Evolutionary conservation across 202 grass and related monocot species (phyloP).

Genomic region (Cymbopogon flexuosus): DNA sequence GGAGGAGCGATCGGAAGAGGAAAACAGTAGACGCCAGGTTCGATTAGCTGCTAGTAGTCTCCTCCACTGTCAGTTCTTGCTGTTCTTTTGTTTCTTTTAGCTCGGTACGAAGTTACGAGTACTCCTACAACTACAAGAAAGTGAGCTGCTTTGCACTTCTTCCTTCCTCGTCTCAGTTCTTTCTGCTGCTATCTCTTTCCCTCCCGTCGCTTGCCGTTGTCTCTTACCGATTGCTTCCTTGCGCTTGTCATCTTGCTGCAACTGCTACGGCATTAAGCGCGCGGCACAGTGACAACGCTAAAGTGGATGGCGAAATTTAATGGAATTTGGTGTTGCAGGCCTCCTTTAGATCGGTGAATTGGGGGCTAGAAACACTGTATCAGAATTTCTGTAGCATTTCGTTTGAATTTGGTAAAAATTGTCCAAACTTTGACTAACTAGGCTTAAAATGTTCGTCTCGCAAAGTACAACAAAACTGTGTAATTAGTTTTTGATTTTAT

Average conservation of each 20-base stretch:
- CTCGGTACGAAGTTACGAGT: neutral
- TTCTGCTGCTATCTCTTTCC: neutral
- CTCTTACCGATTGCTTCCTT: constrained; percentile 29
- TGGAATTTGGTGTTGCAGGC: too few relatives aligned
- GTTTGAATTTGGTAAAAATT: too few relatives aligned
- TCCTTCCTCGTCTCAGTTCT: neutral
- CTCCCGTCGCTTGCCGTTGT: constrained; percentile 32
- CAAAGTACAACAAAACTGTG: too few relatives aligned
- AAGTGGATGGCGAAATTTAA: too few relatives aligned
- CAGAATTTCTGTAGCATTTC: too few relatives aligned
- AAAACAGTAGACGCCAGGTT: constrained; percentile 7
- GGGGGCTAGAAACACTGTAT: too few relatives aligned
- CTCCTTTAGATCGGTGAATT: too few relatives aligned
- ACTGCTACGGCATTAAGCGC: constrained; percentile 13
- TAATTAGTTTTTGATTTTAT: too few relatives aligned
- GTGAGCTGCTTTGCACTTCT: neutral
- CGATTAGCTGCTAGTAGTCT: constrained; percentile 10
- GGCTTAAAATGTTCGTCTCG: too few relatives aligned
- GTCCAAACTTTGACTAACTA: too few relatives aligned
- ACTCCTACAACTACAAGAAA: neutral
- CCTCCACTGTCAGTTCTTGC: neutral
- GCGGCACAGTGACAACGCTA: neutral
- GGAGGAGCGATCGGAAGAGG: neutral
- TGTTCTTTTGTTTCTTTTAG: constrained; percentile 35
- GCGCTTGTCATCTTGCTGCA: constrained; percentile 28